A percentile compares a stretch with the other conserved stretches of the same genome.
These are phyloP conservation scores for Phytophthora rubi DNA, from an alignment of 352 stramenopile species.

Conservation along the genomic window DNA sequence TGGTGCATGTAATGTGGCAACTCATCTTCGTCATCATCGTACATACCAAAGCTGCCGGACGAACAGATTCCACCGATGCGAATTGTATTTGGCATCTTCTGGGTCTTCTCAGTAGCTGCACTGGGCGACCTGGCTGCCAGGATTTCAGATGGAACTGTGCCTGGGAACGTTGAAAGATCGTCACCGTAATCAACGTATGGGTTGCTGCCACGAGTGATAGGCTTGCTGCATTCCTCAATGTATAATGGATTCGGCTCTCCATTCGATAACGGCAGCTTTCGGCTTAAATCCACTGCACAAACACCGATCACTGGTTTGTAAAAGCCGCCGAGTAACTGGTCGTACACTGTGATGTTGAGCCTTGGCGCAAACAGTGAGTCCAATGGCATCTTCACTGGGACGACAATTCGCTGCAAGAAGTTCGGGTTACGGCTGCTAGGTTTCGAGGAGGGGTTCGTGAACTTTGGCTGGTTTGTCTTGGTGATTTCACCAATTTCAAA, in stretches of 20 bases:
- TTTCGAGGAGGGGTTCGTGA: slow-evolving; percentile 80
- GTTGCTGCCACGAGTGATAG: slow-evolving; percentile 42
- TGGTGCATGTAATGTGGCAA: slow-evolving; percentile 73
- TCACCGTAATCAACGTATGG: slow-evolving; percentile 67
- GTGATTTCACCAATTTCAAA: slow-evolving; percentile 83
- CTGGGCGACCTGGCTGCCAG: slow-evolving; percentile 20
- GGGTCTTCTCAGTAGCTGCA: slow-evolving; percentile 3
- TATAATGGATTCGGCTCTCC: slow-evolving; percentile 68
- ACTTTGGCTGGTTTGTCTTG: slow-evolving; percentile 63
- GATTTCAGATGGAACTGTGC: slow-evolving; percentile 39
- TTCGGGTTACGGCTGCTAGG: slow-evolving; percentile 87
- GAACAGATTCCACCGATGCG: slow-evolving; percentile 20
- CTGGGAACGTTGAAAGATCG: slow-evolving; percentile 70
- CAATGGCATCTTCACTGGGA: slow-evolving; percentile 84
- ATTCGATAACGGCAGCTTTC: slow-evolving; percentile 78
- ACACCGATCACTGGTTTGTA: slow-evolving; percentile 84
- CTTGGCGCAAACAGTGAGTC: slow-evolving; percentile 87
- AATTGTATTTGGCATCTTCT: slow-evolving; percentile 17
- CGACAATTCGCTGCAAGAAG: slow-evolving; percentile 86
- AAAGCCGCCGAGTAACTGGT: slow-evolving; percentile 85
- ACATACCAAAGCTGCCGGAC: slow-evolving; percentile 39
- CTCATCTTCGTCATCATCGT: slow-evolving; percentile 67
- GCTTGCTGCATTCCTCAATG: slow-evolving; percentile 46
- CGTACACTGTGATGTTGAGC: slow-evolving; percentile 86
- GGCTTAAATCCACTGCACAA: slow-evolving; percentile 72